These are phyloP conservation scores for Picea sitchensis DNA, from an alignment of 75 land plant species.

Conservation along the genomic window DNA sequence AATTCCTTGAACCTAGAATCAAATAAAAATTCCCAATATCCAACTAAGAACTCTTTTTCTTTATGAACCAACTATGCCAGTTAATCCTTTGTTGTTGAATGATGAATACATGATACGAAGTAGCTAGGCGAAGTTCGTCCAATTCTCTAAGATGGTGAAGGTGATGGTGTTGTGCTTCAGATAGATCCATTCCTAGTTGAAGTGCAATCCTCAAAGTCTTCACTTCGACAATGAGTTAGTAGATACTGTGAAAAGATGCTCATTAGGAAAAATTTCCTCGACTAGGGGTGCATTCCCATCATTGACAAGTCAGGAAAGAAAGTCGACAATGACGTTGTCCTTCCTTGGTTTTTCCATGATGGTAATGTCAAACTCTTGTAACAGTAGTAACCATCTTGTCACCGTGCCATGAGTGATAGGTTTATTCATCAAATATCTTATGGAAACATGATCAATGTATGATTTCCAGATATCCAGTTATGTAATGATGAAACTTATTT, in stretches of 20 bases:
- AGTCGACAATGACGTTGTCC: not conserved
- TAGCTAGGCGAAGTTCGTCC: too few relatives aligned
- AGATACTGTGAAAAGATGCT: not conserved
- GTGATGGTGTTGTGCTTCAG: too few relatives aligned
- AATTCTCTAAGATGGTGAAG: too few relatives aligned
- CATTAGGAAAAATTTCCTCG: slow-evolving; percentile 1
- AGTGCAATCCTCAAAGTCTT: too few relatives aligned
- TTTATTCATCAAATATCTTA: not conserved
- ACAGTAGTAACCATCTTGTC: not conserved
- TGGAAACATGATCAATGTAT: not conserved
- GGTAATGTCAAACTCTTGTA: slow-evolving; percentile 9
- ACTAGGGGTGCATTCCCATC: not conserved
- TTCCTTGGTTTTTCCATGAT: not conserved
- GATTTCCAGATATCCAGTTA: not conserved
- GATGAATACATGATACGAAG: too few relatives aligned
- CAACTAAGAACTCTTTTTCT: too few relatives aligned
- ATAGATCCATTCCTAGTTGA: too few relatives aligned
- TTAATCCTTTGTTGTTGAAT: too few relatives aligned
- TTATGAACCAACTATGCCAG: too few relatives aligned
- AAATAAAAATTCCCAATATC: too few relatives aligned
- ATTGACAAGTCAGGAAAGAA: not conserved
- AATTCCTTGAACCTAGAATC: too few relatives aligned
- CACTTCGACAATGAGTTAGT: not conserved
- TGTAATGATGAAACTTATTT: not conserved
- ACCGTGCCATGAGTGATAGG: not conserved